phyloP scores from a whole-genome alignment of 2,329 filamentous ascomycete species.

The Paracoccidioides lutzii region DNA sequence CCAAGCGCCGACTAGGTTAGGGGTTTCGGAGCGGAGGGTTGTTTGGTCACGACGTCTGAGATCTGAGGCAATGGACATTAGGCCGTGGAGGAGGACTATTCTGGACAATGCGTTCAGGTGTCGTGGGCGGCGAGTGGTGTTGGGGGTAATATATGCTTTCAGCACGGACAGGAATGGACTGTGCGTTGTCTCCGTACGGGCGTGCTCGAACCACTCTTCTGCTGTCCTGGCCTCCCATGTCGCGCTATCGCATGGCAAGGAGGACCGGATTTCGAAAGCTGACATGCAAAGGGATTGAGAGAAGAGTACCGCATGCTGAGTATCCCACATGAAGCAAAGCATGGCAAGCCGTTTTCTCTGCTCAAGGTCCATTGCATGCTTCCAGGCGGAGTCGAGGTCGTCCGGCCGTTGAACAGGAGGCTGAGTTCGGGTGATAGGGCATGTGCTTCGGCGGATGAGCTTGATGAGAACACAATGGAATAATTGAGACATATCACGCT shows the following conservation, averaged over 20 bases:
- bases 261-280: constrained; percentile 47
- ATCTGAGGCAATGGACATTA: constrained; percentile 52
- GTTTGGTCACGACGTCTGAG: constrained; percentile 51
- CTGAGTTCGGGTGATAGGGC: constrained; percentile 34
- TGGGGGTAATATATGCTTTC: constrained; percentile 43
- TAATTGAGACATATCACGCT: constrained; percentile 51
- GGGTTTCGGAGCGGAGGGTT: constrained; percentile 36
- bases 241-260: constrained; percentile 42
- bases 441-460: constrained; percentile 41
- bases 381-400: constrained; percentile 38
- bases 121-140: constrained; percentile 23
- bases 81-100: constrained; percentile 44
- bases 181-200: constrained; percentile 24
- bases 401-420: constrained; percentile 23
- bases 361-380: constrained; percentile 42
- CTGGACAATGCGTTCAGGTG: constrained; percentile 41
- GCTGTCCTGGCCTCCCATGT: constrained; percentile 47
- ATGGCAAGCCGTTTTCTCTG: constrained; percentile 48
- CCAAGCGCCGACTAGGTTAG: constrained; percentile 36
- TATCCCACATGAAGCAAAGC: constrained; percentile 55
- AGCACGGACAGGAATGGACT: constrained; percentile 39
- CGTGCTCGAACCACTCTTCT: constrained; percentile 37
- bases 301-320: constrained; percentile 51
- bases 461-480: constrained; percentile 46
- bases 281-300: constrained; percentile 57